Conservation (phyloP, 1,284 basidiomycete genomes). For the Austroboletus novae-zelandiae region DNA sequence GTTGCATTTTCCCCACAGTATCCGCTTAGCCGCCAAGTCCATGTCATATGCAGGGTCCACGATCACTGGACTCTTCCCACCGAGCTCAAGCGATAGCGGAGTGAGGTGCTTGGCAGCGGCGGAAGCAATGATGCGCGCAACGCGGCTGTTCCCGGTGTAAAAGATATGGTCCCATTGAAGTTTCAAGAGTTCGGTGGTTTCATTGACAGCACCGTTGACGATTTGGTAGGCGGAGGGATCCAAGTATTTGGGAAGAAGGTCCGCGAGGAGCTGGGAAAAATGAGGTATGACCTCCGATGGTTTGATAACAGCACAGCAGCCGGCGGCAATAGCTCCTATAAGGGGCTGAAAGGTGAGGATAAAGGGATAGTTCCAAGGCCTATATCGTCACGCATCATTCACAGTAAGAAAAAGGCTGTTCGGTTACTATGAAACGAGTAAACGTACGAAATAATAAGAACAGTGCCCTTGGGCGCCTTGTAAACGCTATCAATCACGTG, state of each 20-base stretch:
- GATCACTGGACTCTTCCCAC: conserved; percentile 65
- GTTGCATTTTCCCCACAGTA: conserved; percentile 56
- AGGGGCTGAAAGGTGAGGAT: conserved; percentile 50
- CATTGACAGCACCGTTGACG: conserved; percentile 56
- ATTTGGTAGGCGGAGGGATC: conserved; percentile 48
- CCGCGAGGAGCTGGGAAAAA: conserved; percentile 49
- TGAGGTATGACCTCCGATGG: conserved; percentile 59
- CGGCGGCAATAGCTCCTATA: conserved; percentile 61
- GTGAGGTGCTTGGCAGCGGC: conserved; percentile 67
- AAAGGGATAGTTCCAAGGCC: conserved; percentile 58
- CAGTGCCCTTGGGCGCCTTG: conserved; percentile 46
- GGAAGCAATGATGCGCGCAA: conserved; percentile 58
- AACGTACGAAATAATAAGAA: conserved; percentile 38
- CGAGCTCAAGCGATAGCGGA: conserved; percentile 63
- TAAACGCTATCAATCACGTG: conserved; percentile 24
- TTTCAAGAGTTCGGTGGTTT: conserved; percentile 51
- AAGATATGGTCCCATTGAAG: conserved; percentile 61
- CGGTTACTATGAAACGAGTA: too few species aligned
- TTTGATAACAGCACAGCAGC: conserved; percentile 58
- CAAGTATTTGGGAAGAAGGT: conserved; percentile 62
- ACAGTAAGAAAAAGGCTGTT: background rate
- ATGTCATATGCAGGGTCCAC: conserved; percentile 50
- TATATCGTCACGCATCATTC: conserved; percentile 11
- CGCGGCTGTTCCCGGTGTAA: conserved; percentile 40
- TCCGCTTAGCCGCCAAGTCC: conserved; percentile 42